These are phyloP conservation scores for Aplosporella prunicola DNA, from an alignment of 2,329 filamentous ascomycete species.

Conservation along the genomic window DNA sequence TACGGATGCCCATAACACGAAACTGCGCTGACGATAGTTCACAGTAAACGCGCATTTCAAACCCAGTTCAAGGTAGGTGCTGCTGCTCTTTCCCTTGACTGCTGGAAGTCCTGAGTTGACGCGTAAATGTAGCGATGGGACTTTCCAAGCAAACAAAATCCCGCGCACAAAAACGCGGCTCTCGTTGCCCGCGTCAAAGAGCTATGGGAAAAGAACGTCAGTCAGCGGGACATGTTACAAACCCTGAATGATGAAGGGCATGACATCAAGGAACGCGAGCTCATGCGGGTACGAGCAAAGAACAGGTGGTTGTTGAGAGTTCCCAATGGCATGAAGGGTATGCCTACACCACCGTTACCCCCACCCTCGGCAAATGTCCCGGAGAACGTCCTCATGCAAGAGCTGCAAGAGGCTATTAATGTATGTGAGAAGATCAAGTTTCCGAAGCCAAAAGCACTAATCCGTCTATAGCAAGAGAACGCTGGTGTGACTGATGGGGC, in stretches of 20 bases:
- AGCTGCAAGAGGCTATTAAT: slow-evolving; percentile 6
- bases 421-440: not conserved
- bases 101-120: too few species aligned
- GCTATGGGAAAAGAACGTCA: slow-evolving; percentile 67
- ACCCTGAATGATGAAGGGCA: slow-evolving; percentile 64
- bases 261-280: slow-evolving; percentile 59
- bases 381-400: slow-evolving; percentile 4
- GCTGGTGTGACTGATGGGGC: not conserved
- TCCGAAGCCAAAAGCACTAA: not conserved
- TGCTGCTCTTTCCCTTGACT: not conserved
- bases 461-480: not conserved
- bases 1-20: slow-evolving; percentile 8
- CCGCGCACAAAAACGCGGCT: slow-evolving; percentile 57
- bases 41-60: slow-evolving; percentile 66
- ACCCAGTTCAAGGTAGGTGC: slow-evolving; percentile 55
- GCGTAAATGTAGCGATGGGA: slow-evolving; percentile 50
- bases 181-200: slow-evolving; percentile 63
- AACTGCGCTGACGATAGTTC: slow-evolving; percentile 1
- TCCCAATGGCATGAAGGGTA: slow-evolving; percentile 46
- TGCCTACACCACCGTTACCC: not conserved
- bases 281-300: slow-evolving; percentile 59
- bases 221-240: slow-evolving; percentile 63
- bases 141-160: slow-evolving; percentile 66
- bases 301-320: slow-evolving; percentile 59
- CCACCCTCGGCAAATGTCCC: too few species aligned